These are phyloP conservation scores for Staphylotrichum tortipilum DNA, from an alignment of 495 filamentous ascomycete genomes.

Conservation along the genomic window DNA sequence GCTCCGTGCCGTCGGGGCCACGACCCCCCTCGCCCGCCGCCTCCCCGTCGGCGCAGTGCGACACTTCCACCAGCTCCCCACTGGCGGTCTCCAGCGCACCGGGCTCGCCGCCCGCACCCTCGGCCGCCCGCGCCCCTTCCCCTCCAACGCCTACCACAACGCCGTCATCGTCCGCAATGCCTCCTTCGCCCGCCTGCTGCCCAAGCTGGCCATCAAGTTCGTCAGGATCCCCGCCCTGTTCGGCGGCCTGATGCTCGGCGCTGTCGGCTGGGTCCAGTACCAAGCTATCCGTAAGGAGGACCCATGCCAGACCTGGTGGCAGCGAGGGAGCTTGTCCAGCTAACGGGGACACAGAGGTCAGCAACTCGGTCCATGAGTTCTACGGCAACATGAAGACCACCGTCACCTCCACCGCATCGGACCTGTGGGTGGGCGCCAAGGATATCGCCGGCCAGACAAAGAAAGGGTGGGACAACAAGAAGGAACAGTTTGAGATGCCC, in stretches of 20 bases:
- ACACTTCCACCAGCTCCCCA: conserved; percentile 54
- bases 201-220: conserved; percentile 81
- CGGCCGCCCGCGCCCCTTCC: conserved; percentile 61
- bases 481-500: conserved; percentile 64
- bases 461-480: conserved; percentile 76
- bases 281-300: conserved; percentile 73
- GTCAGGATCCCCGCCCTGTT: conserved; percentile 80
- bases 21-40: conserved; percentile 52
- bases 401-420: conserved; percentile 55
- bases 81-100: conserved; percentile 61
- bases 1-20: conserved; percentile 64
- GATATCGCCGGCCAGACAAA: conserved; percentile 69
- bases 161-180: conserved; percentile 74
- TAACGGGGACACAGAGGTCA: conserved; percentile 54
- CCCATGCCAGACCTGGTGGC: no score
- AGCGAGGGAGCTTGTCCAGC: background rate
- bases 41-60: conserved; percentile 49
- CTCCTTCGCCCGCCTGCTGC: conserved; percentile 80
- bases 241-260: conserved; percentile 77
- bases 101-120: conserved; percentile 51
- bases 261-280: conserved; percentile 87
- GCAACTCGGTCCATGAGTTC: conserved; percentile 79
- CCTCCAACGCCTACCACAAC: conserved; percentile 75
- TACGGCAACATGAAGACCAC: conserved; percentile 62
- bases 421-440: conserved; percentile 58